Base-by-base conservation (phyloP, 2,329 filamentous ascomycete species). In the Ophiostoma angusticollis region DNA sequence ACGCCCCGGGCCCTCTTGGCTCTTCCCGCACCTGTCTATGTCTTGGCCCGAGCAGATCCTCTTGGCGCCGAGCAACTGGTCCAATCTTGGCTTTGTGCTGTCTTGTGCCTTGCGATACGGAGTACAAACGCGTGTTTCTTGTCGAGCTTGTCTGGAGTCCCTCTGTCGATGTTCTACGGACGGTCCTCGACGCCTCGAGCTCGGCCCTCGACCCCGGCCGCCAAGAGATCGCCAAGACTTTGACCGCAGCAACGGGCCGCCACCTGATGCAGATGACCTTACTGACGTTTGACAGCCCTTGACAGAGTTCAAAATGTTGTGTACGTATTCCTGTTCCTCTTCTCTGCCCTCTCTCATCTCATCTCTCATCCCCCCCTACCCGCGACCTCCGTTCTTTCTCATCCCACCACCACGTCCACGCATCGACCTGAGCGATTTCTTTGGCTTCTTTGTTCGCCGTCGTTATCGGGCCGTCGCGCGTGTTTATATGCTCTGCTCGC, bases 251-350 rank as follows among this genome's bases (percentile, higher is more conserved):
- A 37, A 28, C 21, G 3, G 24, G 29, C 31, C 22, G n/a, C 30
- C 13, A 28, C n/a, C n/a, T n/a, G 30, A 30, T 30, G 25, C 31
- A 30, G 31, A 40, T 35, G n/a, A n/a, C 24, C n/a, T 52, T 46
- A 53, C 52, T 55, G 47, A 55, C 51, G 47, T 53, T 47, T 48
- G 43, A 48, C 52, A 58, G 55, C 43, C 45, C 54, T 57, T 45
- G 47, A 56, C 47, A 52, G 54, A 48, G 48, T 58, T 39, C 50
- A 51, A 45, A 58, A 57, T 54, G 55, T 54, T 47, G 47, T 49
- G 47, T 49, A 49, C 18, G 47, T 47, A 43, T 32, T 27, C 14
- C 1, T 19, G 33, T 37, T 31, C 33, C 6, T 34, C 14, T 13
- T 14, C 6, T 14, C 19, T 19, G 13, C 24, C 29, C 12, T 13